Conservation (phyloP, 768 basidiomycete species). For the Collybia sp. region DNA sequence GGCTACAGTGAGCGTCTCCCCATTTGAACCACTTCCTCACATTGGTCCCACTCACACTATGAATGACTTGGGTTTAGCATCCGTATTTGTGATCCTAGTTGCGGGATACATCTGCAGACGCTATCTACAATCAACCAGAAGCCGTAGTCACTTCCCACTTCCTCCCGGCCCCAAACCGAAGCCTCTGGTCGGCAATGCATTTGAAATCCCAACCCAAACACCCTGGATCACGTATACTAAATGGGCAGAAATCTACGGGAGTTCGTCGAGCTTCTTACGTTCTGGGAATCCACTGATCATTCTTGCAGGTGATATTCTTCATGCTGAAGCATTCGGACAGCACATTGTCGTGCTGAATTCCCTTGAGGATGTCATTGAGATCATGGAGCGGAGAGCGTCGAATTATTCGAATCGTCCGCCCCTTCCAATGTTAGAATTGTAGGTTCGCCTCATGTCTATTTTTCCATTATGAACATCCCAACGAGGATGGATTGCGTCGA, state of each 20-base stretch:
- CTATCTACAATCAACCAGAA: too few species aligned
- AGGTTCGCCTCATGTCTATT: not conserved
- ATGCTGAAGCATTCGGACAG: conserved; percentile 14
- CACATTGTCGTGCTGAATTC: conserved; percentile 19
- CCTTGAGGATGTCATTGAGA: conserved; percentile 13
- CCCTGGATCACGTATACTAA: not conserved
- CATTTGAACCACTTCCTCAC: too few species aligned
- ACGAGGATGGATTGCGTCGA: not conserved
- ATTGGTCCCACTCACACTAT: too few species aligned
- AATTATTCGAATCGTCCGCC: conserved; percentile 21
- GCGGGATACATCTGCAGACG: too few species aligned
- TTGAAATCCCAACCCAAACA: not conserved
- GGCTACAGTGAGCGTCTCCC: too few species aligned
- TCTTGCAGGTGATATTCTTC: conserved; percentile 19
- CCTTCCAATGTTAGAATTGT: conserved; percentile 15
- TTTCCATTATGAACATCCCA: too few species aligned
- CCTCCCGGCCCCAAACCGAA: not conserved
- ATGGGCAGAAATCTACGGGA: not conserved
- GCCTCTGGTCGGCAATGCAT: not conserved
- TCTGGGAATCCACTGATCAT: too few species aligned
- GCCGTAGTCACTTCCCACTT: not conserved
- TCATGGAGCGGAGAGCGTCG: conserved; percentile 20
- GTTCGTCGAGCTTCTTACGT: not conserved
- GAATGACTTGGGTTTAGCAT: too few species aligned
- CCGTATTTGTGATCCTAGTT: too few species aligned